Evolutionary conservation across 1,139 yeast species (phyloP), one percentile per base, ranked within the genome.

Genomic region (Sugiyamaella xylanicola): DNA sequence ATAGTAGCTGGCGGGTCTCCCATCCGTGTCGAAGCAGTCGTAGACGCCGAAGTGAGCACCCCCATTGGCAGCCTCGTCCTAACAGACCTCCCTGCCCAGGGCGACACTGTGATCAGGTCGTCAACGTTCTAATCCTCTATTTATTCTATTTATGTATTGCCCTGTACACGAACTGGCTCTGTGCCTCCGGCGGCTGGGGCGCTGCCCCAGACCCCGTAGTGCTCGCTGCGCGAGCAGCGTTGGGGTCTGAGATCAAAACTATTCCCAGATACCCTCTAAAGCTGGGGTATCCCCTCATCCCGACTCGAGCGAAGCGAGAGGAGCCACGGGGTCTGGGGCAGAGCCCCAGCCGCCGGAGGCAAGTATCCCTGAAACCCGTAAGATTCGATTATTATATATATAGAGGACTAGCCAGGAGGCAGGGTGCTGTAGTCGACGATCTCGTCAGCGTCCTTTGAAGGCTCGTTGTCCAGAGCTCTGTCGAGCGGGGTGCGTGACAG

Each of bases 401-500:
- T 7, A 4, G 3, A 22, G 11, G 32, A 39, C 57, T 79, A 93
- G 81, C 99, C 98, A 32, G 99, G 99, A 60, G 99, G 99, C 70
- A 93, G 68, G 54, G 69, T 68, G 49, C 72, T 63, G 56, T 69
- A 69, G 55, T 72, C 76, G 45, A 65, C 76, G 62, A 84, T 81
- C 59, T 86, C 89, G 51, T 85, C 82, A 45, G 88, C 89, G 59
- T 81, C 83, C 62, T 79, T 78, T 25, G 76, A 73, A 15, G 78
- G 82, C 49, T 79, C 81, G 41, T 72, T 77, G 43, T 62, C 67
- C 32, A 74, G 72, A 57, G 79, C 80, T 35, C 66, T 65, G 56
- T 81, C 85, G 66, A 90, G 77, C 50, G 97, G 97, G 51, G 98
- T 90, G 80, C 98, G 85, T 69, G 98, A 96, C 68, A 93, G 80